These are phyloP conservation scores for Aspergillus novoparasiticus DNA, from an alignment of 2,329 filamentous ascomycete genomes.

Conservation along the genomic window DNA sequence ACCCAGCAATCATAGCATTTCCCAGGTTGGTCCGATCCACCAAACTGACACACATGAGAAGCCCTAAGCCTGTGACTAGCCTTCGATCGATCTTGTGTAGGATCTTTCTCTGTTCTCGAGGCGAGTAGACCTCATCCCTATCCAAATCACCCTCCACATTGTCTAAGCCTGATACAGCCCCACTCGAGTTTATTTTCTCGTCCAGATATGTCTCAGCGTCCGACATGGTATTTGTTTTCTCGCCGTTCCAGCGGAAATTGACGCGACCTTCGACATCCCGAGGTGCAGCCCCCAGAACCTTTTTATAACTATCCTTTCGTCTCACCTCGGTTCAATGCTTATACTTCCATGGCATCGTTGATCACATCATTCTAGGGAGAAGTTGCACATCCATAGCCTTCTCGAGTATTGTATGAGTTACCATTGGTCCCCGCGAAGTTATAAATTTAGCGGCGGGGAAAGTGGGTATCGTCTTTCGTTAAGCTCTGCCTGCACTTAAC, in stretches of 20 bases:
- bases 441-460: neutral
- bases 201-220: neutral
- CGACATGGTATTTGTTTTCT: neutral
- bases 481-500: neutral
- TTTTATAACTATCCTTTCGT: neutral
- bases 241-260: neutral
- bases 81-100: constrained; percentile 22
- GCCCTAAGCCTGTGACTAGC: constrained; percentile 21
- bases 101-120: constrained; percentile 19
- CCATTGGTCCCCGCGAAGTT: neutral
- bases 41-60: constrained; percentile 20
- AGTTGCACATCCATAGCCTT: neutral
- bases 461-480: neutral
- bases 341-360: neutral
- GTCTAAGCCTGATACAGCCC: neutral
- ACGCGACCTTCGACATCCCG: neutral
- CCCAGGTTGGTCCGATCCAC: constrained; percentile 24
- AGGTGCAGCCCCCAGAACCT: neutral
- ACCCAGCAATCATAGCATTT: constrained; percentile 18
- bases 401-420: neutral
- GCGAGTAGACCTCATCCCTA: neutral
- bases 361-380: neutral
- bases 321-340: neutral
- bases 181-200: neutral
- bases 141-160: neutral